Evolutionary conservation across 2,329 filamentous ascomycete genomes (phyloP).

Genomic region (Kalmusia sp.): DNA sequence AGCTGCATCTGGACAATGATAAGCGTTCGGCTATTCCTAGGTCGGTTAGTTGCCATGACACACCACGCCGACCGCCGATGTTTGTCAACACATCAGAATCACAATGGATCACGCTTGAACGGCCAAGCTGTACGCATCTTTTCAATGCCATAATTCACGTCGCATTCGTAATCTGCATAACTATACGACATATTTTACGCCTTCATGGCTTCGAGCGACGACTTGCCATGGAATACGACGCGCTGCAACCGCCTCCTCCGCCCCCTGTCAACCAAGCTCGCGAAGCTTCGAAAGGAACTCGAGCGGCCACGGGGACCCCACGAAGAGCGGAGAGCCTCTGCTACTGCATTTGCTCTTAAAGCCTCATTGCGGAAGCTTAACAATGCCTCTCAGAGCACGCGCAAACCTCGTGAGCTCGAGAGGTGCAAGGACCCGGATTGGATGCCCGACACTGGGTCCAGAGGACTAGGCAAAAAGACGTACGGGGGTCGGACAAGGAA

Average conservation of each 20-base stretch:
- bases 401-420: conserved; percentile 42
- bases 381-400: conserved; percentile 32
- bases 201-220: conserved; percentile 38
- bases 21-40: too few species aligned
- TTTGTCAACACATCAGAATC: conserved; percentile 24
- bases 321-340: conserved; percentile 28
- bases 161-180: conserved; percentile 20
- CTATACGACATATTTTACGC: conserved; percentile 26
- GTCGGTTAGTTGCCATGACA: too few species aligned
- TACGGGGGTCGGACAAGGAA: conserved; percentile 39
- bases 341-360: conserved; percentile 32
- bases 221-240: conserved; percentile 50
- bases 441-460: conserved; percentile 35
- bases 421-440: conserved; percentile 46
- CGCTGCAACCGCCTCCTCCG: conserved; percentile 53
- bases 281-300: conserved; percentile 45
- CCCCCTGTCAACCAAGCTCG: conserved; percentile 50
- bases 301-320: conserved; percentile 28
- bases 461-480: conserved; percentile 33
- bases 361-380: conserved; percentile 33
- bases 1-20: too few species aligned
- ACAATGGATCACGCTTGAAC: background rate
- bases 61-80: too few species aligned
- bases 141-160: conserved; percentile 15
- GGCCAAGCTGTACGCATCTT: conserved; percentile 7